Evolutionary conservation across 371 early-diverging fungal genomes (phyloP).

Genomic region (Mucor irregularis): DNA sequence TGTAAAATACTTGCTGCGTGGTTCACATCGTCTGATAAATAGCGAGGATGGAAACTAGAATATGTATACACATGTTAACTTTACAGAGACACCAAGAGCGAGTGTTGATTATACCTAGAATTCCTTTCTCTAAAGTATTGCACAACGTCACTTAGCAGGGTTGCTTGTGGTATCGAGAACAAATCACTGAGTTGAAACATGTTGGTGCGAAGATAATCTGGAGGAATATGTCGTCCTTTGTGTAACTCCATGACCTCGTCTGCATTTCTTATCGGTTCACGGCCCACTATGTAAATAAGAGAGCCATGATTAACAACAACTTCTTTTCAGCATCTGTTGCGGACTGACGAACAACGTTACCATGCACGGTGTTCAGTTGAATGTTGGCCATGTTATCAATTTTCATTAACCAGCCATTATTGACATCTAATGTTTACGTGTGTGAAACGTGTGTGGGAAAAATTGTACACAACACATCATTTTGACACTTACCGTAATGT

Average conservation of each 20-base stretch:
- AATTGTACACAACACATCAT: background rate
- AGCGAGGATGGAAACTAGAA: conserved; percentile 60
- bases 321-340: background rate
- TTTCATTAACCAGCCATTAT: conserved; percentile 71
- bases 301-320: background rate
- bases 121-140: conserved; percentile 61
- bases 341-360: conserved; percentile 27
- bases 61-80: background rate
- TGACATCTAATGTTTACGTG: conserved; percentile 33
- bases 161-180: conserved; percentile 63
- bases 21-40: conserved; percentile 64
- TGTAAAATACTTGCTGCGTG: conserved; percentile 58
- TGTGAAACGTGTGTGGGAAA: background rate
- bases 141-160: conserved; percentile 59
- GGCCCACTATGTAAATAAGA: conserved; percentile 31
- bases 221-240: conserved; percentile 61
- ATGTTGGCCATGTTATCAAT: conserved; percentile 67
- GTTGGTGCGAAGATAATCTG: conserved; percentile 50
- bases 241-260: conserved; percentile 53
- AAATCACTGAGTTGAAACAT: conserved; percentile 67
- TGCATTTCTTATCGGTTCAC: conserved; percentile 53
- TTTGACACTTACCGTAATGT: conserved; percentile 45
- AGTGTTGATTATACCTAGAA: conserved; percentile 42
- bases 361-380: conserved; percentile 63
- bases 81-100: too few species aligned